These are phyloP conservation scores for Chaetomiaceae sp. DNA, from an alignment of 2,329 filamentous ascomycete genomes.

Conservation along the genomic window DNA sequence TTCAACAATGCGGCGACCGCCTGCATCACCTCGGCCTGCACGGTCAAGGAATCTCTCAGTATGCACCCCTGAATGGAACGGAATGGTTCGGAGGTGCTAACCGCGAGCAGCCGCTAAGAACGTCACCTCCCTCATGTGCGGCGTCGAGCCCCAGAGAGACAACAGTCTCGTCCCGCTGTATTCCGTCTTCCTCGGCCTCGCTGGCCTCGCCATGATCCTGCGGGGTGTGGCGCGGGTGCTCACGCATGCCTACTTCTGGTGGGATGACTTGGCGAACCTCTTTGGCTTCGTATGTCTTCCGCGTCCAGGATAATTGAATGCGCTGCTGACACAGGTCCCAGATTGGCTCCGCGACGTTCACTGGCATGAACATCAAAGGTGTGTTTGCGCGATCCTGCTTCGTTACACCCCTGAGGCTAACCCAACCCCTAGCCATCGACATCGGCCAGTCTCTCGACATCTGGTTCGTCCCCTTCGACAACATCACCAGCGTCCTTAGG, in stretches of 20 bases:
- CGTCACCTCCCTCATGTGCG: conserved; percentile 17
- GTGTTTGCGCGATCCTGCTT: neutral
- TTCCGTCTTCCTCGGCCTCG: conserved; percentile 20
- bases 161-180: conserved; percentile 15
- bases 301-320: neutral
- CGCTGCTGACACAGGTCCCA: neutral
- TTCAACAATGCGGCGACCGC: conserved; percentile 26
- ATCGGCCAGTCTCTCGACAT: conserved; percentile 47
- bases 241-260: conserved; percentile 27
- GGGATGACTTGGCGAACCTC: conserved; percentile 24
- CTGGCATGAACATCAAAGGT: conserved; percentile 16
- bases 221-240: conserved; percentile 23
- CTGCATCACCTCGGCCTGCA: conserved; percentile 15
- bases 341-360: conserved; percentile 19
- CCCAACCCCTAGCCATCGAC: conserved; percentile 8
- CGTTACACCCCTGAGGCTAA: neutral
- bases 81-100: neutral
- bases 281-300: conserved; percentile 19
- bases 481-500: conserved; percentile 40
- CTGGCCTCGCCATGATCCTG: conserved; percentile 19
- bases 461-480: conserved; percentile 42
- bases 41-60: conserved; percentile 19
- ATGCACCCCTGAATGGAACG: neutral
- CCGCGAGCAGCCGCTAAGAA: conserved; percentile 18
- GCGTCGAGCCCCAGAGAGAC: conserved; percentile 1